Conservation (phyloP, 805 yeast species). For the Hanseniaspora taiwanica region DNA sequence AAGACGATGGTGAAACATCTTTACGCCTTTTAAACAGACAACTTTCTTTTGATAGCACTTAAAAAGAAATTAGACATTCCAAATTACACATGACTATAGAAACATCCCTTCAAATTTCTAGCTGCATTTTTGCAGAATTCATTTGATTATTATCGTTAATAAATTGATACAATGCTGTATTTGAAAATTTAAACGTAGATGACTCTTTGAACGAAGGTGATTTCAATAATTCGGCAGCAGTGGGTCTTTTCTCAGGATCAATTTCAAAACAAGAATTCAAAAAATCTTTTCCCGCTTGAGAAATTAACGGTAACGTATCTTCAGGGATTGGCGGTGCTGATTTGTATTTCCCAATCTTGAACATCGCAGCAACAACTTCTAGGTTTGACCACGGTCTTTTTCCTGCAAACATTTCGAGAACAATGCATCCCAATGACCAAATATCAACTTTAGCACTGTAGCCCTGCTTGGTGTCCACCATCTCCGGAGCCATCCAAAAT, state of each 20-base stretch:
- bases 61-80: neutral
- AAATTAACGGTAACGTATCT: constrained; percentile 57
- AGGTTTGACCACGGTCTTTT: constrained; percentile 94
- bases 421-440: constrained; percentile 97
- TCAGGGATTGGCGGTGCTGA: constrained; percentile 93
- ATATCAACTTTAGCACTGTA: constrained; percentile 96
- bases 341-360: constrained; percentile 72
- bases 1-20: neutral
- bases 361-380: constrained; percentile 90
- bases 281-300: constrained; percentile 54
- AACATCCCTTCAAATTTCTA: neutral
- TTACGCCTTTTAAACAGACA: neutral
- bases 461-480: constrained; percentile 84
- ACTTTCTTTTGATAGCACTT: too few relatives aligned
- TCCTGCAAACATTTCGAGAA: constrained; percentile 95
- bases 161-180: constrained; percentile 42
- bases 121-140: neutral
- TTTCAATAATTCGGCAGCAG: constrained; percentile 51
- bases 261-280: constrained; percentile 61
- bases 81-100: neutral
- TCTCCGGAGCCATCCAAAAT: constrained; percentile 99
- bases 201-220: constrained; percentile 39
- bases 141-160: constrained; percentile 32
- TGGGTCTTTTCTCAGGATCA: constrained; percentile 79
- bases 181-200: constrained; percentile 33